Evolutionary conservation across 768 basidiomycete species (phyloP), one percentile per base, ranked within the genome.

Genomic region (Macrolepiota albuminosa): DNA sequence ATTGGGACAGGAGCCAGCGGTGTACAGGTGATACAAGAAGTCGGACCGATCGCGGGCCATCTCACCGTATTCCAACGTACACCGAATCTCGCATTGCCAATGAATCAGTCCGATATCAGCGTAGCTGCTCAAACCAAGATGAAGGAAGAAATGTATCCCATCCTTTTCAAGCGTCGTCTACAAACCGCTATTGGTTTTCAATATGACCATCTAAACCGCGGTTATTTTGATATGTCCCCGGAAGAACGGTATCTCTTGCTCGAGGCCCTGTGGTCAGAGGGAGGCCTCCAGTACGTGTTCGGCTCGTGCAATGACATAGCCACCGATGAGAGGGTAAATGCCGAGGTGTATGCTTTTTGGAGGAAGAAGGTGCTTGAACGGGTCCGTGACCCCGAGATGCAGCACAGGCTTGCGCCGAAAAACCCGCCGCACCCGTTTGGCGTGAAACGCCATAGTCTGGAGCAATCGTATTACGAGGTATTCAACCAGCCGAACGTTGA

Each of bases 41-140:
- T 55, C 7, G 70, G 67, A 1, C 64, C 66, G 6, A 21, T 65
- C 18, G 66, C 64, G 4, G 31, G 54, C 5, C 64, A 70, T 42
- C 63, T 71, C 34, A 67, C 67, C 13, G 70, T 71, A n/a, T 71
- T 69, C 62, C 70, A 71, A 52, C 70, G 70, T 14, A 70, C 69
- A 9, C 67, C 68, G 5, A 69, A 69, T 39, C 58, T 67, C 33
- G 66, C 68, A 0, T 33, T 70, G 16, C 64, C 68, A 1, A 66
- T 70, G 68, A 33, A 37, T 21, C 69, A 70, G 57, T 40, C 46
- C 13, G 57, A 59, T 45, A n/a, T 68, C n/a, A 60, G 61, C 24
- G 42, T 21, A 16, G 60, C 57, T 29, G 47, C 45, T 13, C 63
- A 69, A 16, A 58, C 61, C 1, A 54, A 61, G 56, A 65, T 65